Evolutionary conservation across 1,284 basidiomycete genomes (phyloP), one percentile per base, ranked within the genome.

Genomic region (Fomes fomentarius): DNA sequence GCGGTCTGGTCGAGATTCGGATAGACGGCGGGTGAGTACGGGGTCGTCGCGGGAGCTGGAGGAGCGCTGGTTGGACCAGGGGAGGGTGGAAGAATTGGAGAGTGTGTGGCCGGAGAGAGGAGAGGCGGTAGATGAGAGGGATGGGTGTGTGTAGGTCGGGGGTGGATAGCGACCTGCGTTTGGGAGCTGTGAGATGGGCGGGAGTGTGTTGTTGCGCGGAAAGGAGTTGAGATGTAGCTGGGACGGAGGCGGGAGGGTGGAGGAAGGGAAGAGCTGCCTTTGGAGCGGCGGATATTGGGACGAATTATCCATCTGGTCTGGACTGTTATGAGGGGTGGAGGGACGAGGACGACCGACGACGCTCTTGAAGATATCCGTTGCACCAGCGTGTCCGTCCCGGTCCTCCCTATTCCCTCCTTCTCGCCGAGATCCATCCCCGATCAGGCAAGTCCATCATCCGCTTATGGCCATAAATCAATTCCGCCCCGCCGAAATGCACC

Each of bases 181-280:
- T 54, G 69, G 63, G 58, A 69, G 60, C 24, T 66, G 61, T 37
- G 69, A 66, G 63, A 74, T 69, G 54, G 76, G 55, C 58, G 72
- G 69, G 42, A 73, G 69, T 65, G 63, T 76, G 72, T 62, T 75
- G 57, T 68, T 71, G 52, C 69, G 65, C 38, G 68, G 71, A 12
- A 72, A 66, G 24, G 71, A 47, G 4, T 72, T 69, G n/a, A 77
- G 72, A 42, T 76, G 75, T 28, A 79, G 69, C 50, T 76, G 73
- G 0, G 76, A 75, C 0, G 77, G 76, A 0, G 77, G 78, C 0
- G 77, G 75, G 22, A 79, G 76, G 58, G 78, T 75, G 1, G 73
- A 63, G 17, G 69, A 69, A 30, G 60, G 61, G 56, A 69, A 70
- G 58, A 69, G 64, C 53, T 64, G 64, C 42, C 63, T 62, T 50